Percentiles rank a stretch among this genome's conserved stretches.
Conservation (phyloP, 495 filamentous ascomycete genomes). For the Ramalina intermedia region DNA sequence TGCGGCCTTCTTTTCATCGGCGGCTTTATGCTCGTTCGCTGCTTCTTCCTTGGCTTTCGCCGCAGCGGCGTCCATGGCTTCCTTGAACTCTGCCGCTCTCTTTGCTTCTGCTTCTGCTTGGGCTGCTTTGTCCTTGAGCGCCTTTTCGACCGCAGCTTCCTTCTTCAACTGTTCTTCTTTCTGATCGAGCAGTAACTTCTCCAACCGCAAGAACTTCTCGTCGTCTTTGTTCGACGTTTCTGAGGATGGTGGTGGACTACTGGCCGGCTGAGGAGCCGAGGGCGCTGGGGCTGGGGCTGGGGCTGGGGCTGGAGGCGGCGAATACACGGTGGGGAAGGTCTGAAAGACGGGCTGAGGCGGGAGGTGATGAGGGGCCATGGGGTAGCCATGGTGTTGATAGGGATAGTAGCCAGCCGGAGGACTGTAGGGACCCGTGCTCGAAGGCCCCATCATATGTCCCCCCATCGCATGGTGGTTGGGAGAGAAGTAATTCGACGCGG, state of each 20-base stretch:
- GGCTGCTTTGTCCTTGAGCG: slow-evolving; percentile 23
- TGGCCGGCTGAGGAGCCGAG: slow-evolving; percentile 20
- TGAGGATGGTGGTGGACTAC: slow-evolving; percentile 14
- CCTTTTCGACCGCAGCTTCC: slow-evolving; percentile 27
- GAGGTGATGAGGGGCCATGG: slow-evolving; percentile 26
- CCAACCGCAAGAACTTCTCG: slow-evolving; percentile 32
- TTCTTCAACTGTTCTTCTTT: slow-evolving; percentile 30
- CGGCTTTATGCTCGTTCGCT: slow-evolving; percentile 20
- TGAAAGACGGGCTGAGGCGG: slow-evolving; percentile 11
- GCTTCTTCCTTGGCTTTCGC: slow-evolving; percentile 19
- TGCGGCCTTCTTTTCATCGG: slow-evolving; percentile 17
- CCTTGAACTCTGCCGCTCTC: slow-evolving; percentile 34
- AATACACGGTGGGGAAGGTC: slow-evolving; percentile 6
- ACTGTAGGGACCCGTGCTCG: slow-evolving; percentile 17
- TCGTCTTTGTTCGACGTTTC: slow-evolving; percentile 26
- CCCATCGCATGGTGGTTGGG: slow-evolving; percentile 18
- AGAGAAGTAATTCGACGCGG: slow-evolving; percentile 25
- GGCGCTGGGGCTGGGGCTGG: slow-evolving; percentile 22
- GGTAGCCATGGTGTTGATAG: slow-evolving; percentile 25
- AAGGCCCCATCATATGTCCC: slow-evolving; percentile 32
- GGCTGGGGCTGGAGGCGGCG: slow-evolving; percentile 11
- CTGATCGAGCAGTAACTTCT: slow-evolving; percentile 37
- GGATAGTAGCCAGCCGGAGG: slow-evolving; percentile 28
- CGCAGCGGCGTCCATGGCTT: slow-evolving; percentile 27
- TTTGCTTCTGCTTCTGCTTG: slow-evolving; percentile 39